A percentile compares a stretch with the other conserved stretches of the same genome.
Evolutionary conservation across 1,284 basidiomycete genomes (phyloP).

Genomic region (Rhodotorula sp.): DNA sequence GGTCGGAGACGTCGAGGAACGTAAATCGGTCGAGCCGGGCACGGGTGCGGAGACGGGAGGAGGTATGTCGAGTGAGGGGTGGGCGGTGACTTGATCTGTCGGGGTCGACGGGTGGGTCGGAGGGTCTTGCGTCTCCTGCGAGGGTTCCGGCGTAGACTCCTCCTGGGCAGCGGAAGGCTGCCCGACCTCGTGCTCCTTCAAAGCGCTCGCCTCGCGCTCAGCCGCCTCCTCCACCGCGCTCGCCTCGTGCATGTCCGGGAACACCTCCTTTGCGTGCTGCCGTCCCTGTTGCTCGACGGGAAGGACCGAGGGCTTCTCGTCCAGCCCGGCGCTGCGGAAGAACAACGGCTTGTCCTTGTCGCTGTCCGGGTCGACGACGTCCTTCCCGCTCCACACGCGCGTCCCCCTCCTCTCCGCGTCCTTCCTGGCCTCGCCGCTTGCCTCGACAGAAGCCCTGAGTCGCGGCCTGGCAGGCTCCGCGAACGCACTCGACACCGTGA

Average conservation of each 20-base stretch:
- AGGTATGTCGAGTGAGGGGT: constrained; percentile 21
- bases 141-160: neutral
- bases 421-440: neutral
- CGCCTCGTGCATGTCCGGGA: constrained; percentile 20
- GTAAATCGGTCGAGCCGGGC: constrained; percentile 20
- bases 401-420: neutral
- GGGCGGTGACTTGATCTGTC: neutral
- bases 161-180: neutral
- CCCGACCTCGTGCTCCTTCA: neutral
- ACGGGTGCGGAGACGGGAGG: neutral
- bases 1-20: neutral
- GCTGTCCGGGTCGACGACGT: too few species aligned
- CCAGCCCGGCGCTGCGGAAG: constrained; percentile 14
- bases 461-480: constrained; percentile 6
- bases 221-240: neutral
- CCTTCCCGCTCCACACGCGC: too few species aligned
- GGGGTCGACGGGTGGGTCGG: neutral
- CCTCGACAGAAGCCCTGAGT: neutral
- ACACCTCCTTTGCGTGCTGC: constrained; percentile 17
- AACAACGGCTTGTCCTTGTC: neutral
- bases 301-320: neutral
- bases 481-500: constrained; percentile 15
- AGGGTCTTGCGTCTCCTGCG: neutral
- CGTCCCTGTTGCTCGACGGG: neutral
- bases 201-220: neutral